phyloP scores from a whole-genome alignment of 495 filamentous ascomycete species.

The Neurospora sp. region DNA sequence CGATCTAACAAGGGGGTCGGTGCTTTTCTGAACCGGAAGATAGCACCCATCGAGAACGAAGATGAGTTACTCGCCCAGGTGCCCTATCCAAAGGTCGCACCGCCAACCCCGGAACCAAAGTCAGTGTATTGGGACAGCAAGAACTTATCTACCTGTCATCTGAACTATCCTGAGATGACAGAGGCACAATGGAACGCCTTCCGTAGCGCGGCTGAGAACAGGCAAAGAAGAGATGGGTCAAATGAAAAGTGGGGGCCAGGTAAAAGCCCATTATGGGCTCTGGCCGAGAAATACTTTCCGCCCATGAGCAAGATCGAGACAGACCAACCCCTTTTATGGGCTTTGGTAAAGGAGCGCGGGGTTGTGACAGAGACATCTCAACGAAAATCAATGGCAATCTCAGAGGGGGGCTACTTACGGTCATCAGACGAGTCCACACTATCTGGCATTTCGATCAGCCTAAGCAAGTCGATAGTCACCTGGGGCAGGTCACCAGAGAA shows the following conservation, averaged over 20 bases:
- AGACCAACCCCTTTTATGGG: neutral
- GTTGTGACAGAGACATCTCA: neutral
- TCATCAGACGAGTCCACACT: constrained; percentile 9
- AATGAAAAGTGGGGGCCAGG: constrained; percentile 36
- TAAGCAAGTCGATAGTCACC: constrained; percentile 55
- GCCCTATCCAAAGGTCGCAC: constrained; percentile 36
- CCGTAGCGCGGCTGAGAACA: constrained; percentile 26
- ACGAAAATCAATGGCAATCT: neutral
- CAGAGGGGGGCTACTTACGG: neutral
- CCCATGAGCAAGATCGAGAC: constrained; percentile 8
- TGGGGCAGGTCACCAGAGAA: constrained; percentile 63
- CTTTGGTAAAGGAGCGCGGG: neutral
- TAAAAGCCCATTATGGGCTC: constrained; percentile 32
- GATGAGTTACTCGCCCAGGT: constrained; percentile 28
- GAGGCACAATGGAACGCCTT: constrained; percentile 38
- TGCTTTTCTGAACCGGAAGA: neutral
- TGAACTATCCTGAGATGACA: constrained; percentile 46
- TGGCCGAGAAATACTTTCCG: constrained; percentile 41
- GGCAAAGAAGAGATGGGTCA: constrained; percentile 35
- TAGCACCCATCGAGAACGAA: constrained; percentile 15
- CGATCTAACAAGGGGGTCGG: constrained; percentile 25
- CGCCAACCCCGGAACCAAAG: constrained; percentile 24
- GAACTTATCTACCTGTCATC: constrained; percentile 40
- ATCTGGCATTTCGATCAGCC: constrained; percentile 43
- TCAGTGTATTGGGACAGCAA: constrained; percentile 39